These are phyloP conservation scores for Saccharomyces cerevisiae DNA, from an alignment of 805 yeast genomes.

Conservation along the genomic window DNA sequence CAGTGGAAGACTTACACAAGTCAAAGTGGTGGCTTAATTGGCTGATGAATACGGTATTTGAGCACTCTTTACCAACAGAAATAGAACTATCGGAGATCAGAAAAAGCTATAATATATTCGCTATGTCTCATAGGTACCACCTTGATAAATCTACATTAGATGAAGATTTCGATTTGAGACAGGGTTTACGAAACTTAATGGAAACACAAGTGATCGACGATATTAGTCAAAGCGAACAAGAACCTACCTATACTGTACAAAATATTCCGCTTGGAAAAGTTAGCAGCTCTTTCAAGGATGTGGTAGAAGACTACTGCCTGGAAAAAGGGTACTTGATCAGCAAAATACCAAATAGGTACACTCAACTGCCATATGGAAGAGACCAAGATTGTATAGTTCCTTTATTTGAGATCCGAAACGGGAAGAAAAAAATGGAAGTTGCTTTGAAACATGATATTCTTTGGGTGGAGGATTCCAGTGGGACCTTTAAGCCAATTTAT, in stretches of 20 bases:
- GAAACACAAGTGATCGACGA: slow-evolving; percentile 2
- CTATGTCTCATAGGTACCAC: neutral
- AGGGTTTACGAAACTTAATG: neutral
- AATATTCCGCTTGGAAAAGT: slow-evolving; percentile 37
- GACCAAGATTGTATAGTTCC: slow-evolving; percentile 16
- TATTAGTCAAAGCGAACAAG: neutral
- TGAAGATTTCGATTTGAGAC: slow-evolving; percentile 12
- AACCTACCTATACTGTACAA: slow-evolving; percentile 13
- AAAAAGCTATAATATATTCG: neutral
- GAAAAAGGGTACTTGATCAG: slow-evolving; percentile 35
- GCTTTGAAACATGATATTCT: slow-evolving; percentile 62
- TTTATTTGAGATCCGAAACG: slow-evolving; percentile 12
- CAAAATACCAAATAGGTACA: slow-evolving; percentile 10
- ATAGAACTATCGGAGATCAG: slow-evolving; percentile 8
- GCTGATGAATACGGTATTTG: slow-evolving; percentile 13
- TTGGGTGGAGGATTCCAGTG: slow-evolving; percentile 34
- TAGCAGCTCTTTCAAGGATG: slow-evolving; percentile 50
- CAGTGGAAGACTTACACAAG: slow-evolving; percentile 5
- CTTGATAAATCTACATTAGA: slow-evolving; percentile 14
- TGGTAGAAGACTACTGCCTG: slow-evolving; percentile 54
- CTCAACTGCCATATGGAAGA: slow-evolving; percentile 26
- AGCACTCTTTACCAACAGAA: slow-evolving; percentile 3
- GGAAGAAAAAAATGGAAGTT: slow-evolving; percentile 1
- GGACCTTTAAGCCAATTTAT: slow-evolving; percentile 17
- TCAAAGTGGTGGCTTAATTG: slow-evolving; percentile 19